Evolutionary conservation across 2,329 filamentous ascomycete genomes (phyloP).

Genomic region (Helotiales sp.): DNA sequence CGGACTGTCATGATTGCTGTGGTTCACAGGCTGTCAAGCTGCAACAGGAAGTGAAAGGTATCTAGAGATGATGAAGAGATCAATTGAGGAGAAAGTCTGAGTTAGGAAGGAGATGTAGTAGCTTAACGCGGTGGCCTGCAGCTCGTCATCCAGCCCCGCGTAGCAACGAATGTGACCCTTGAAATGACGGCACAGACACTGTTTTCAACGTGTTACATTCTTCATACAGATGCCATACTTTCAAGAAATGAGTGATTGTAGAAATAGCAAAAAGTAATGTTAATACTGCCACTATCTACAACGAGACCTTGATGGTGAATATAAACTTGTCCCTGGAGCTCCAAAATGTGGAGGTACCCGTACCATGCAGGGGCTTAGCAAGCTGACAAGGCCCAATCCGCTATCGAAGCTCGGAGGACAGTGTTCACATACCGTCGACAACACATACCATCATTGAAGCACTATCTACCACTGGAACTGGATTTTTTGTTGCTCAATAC

Average conservation of each 20-base stretch:
- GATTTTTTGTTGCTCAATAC: background rate
- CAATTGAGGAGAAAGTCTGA: background rate
- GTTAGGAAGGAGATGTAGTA: slow-evolving; percentile 4
- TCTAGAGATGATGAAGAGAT: background rate
- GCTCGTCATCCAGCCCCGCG: background rate
- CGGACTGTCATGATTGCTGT: slow-evolving; percentile 63
- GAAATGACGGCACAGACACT: background rate
- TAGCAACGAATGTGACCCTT: background rate
- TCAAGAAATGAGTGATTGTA: too few species aligned
- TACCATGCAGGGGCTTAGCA: background rate
- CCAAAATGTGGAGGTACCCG: background rate
- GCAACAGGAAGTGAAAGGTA: background rate
- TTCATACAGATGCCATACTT: too few species aligned
- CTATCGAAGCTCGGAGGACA: too few species aligned
- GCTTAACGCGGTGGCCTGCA: background rate
- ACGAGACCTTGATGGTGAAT: background rate
- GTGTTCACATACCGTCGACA: background rate
- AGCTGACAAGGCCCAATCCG: background rate
- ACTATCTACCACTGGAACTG: background rate
- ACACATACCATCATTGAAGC: background rate
- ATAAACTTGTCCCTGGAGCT: background rate
- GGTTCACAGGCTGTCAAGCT: background rate
- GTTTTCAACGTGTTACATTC: background rate
- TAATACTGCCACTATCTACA: too few species aligned
- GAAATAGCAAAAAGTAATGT: background rate